phyloP scores from a whole-genome alignment of 176 grass and related monocot species.

The Olyra latifolia region DNA sequence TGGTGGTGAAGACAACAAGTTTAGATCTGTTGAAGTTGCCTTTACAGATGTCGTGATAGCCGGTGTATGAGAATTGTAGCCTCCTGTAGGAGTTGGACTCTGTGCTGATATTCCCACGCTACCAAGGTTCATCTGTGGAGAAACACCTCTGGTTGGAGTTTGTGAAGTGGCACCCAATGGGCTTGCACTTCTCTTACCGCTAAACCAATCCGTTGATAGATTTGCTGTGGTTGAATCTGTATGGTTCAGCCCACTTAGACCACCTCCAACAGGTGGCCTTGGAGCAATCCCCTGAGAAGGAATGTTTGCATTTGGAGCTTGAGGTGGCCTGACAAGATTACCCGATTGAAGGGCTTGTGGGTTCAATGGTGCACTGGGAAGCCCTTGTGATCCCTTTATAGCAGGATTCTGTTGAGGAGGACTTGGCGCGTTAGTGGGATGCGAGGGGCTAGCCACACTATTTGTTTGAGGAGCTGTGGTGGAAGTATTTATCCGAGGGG shows the following conservation, averaged over 20 bases:
- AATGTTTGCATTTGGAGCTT: slow-evolving; percentile 45
- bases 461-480: slow-evolving; percentile 25
- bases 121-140: slow-evolving; percentile 48
- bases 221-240: slow-evolving; percentile 47
- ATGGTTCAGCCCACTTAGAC: slow-evolving; percentile 35
- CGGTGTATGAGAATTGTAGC: slow-evolving; percentile 31
- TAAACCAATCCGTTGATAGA: slow-evolving; percentile 89
- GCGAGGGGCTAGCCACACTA: slow-evolving; percentile 13
- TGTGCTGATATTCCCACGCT: slow-evolving; percentile 43
- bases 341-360: slow-evolving; percentile 36
- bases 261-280: slow-evolving; percentile 43
- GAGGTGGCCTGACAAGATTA: slow-evolving; percentile 54
- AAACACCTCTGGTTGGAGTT: slow-evolving; percentile 48
- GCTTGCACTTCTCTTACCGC: slow-evolving; percentile 60
- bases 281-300: slow-evolving; percentile 44
- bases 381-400: slow-evolving; percentile 38
- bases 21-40: slow-evolving; percentile 36
- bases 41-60: slow-evolving; percentile 19
- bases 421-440: slow-evolving; percentile 40
- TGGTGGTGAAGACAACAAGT: slow-evolving; percentile 43
- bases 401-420: slow-evolving; percentile 59
- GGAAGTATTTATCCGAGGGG: slow-evolving; percentile 67
- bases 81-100: slow-evolving; percentile 38
- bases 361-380: slow-evolving; percentile 26
- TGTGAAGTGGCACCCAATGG: slow-evolving; percentile 51